Base-by-base conservation (phyloP, 2,329 filamentous ascomycete species). In the Ceratocystis papillata region DNA sequence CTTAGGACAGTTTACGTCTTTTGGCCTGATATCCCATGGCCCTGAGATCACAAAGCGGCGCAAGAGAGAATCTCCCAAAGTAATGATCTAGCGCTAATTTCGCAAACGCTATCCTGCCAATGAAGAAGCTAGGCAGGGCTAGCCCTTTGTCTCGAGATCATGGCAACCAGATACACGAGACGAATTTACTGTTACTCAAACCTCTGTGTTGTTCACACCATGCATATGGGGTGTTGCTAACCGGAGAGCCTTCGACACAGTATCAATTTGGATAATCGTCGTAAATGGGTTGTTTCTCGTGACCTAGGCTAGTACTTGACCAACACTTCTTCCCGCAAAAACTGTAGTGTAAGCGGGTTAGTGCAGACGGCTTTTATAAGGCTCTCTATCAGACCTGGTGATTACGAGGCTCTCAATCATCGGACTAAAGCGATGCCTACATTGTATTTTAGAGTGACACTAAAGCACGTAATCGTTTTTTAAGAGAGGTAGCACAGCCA, bases 381-480 rank as follows among this genome's bases (percentile, higher is more conserved):
- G 65, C 69, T 68, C 65, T 65, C 79, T 83, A 77, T 84, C 83
- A 85, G 83, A 85, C 76, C 81, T 79, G 79, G 77, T 62, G 77
- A 79, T 78, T 78, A 76, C 79, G 76, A 83, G 78, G 74, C 73
- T 61, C 80, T 84, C 80, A 81, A 79, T 78, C 76, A 76, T 76
- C 77, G 81, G 82, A 84, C 83, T 85, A 85, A 82, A 81, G 78
- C 79, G 79, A 79, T 75, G 82, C 83, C 81, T 79, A 85, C 82
- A 85, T 81, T 68, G 37, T 60, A 61, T n/a, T 8, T n/a, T 5
- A 41, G 55, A 30, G 17, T 33, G 33, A 59, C 28, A 20, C 15
- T 2, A n/a, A 30, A 59, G 22, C 8, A 12, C 12, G 37, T 41
- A 15, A 15, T 41, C 37, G 37, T 12, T 15, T 37, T 41, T 41